A percentile compares a stretch with the other conserved stretches of the same genome.
Evolutionary conservation across 2,329 filamentous ascomycete genomes (phyloP).

Genomic region (Fusarium kyushuense): DNA sequence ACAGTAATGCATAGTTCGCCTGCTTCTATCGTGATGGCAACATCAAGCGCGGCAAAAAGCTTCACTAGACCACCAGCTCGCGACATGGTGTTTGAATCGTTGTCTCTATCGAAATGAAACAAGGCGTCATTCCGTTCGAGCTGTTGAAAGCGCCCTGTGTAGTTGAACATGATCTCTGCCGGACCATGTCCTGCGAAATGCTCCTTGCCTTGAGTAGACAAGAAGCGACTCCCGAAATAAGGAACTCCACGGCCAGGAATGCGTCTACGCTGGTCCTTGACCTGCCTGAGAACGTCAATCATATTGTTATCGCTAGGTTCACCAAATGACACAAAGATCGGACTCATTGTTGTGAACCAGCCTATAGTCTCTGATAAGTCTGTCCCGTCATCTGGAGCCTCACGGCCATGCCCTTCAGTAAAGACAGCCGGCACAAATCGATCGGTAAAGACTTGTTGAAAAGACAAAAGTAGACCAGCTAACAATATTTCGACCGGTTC

Average conservation of each 20-base stretch:
- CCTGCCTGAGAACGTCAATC: neutral
- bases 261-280: conserved; percentile 5
- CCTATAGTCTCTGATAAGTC: conserved; percentile 5
- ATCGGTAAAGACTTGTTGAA: conserved; percentile 3
- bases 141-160: conserved; percentile 3
- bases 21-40: conserved; percentile 1
- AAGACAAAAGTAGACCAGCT: neutral
- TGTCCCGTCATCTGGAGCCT: conserved; percentile 1
- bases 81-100: neutral
- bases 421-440: neutral
- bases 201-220: neutral
- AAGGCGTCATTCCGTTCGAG: conserved; percentile 1
- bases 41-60: neutral
- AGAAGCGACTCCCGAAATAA: conserved; percentile 5
- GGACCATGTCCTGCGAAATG: conserved; percentile 6
- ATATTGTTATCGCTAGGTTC: neutral
- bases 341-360: conserved; percentile 5
- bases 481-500: conserved; percentile 1
- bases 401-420: conserved; percentile 2
- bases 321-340: neutral
- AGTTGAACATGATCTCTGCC: conserved; percentile 5
- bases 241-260: conserved; percentile 6
- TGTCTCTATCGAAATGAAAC: neutral
- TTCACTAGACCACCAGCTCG: neutral
- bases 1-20: conserved; percentile 8